Conservation (phyloP, 1,284 basidiomycete genomes). For the Microbotryomycetes sp. region DNA sequence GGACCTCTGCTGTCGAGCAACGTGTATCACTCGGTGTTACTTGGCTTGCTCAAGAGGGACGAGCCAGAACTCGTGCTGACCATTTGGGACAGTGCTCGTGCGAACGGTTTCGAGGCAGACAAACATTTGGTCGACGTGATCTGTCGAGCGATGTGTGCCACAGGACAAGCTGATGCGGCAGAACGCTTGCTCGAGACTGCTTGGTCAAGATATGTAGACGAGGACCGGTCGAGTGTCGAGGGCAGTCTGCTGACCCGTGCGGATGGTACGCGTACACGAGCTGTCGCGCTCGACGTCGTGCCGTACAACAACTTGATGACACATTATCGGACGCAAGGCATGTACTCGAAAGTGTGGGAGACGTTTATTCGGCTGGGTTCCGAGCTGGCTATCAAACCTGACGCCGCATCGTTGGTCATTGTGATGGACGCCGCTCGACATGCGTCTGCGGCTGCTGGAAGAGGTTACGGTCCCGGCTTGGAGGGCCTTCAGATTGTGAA, state of each 20-base stretch:
- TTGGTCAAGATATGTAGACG: neutral
- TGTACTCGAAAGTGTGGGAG: conserved; percentile 56
- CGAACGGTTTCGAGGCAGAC: conserved; percentile 8
- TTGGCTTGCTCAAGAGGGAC: conserved; percentile 4
- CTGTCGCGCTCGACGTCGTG: conserved; percentile 27
- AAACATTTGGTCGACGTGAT: conserved; percentile 9
- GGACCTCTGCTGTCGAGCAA: neutral
- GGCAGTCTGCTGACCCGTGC: neutral
- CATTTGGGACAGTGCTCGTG: conserved; percentile 9
- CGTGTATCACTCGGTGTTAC: conserved; percentile 7
- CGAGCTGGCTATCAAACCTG: conserved; percentile 54
- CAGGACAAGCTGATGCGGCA: conserved; percentile 3
- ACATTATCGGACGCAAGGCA: conserved; percentile 48
- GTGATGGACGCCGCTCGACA: conserved; percentile 52
- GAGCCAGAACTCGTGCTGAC: neutral
- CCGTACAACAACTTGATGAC: conserved; percentile 52
- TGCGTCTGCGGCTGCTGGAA: conserved; percentile 41
- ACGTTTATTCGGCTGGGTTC: conserved; percentile 56
- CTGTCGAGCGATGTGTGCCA: conserved; percentile 3
- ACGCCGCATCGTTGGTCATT: conserved; percentile 53
- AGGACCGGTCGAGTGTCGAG: no score
- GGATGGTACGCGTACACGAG: neutral
- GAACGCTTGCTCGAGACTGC: neutral
- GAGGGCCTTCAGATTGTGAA: conserved; percentile 46
- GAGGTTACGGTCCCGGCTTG: conserved; percentile 36